A percentile compares a stretch with the other conserved stretches of the same genome.
Conservation (phyloP, 768 basidiomycete genomes). For the Lactifluus volemus region DNA sequence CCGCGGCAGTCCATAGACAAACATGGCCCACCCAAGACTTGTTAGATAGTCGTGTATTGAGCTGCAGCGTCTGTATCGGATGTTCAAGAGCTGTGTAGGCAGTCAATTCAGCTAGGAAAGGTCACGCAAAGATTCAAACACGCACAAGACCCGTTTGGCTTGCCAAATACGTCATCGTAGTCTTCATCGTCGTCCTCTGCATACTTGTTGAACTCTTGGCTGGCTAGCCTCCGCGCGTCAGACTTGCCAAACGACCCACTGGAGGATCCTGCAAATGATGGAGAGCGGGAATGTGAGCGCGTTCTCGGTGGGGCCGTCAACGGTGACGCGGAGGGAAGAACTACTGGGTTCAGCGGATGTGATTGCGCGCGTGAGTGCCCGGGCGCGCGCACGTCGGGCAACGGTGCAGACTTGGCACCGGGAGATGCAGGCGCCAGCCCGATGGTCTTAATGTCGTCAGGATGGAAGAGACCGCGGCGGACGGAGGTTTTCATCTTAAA, state of each 20-base stretch:
- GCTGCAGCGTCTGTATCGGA: slow-evolving; percentile 64
- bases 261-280: slow-evolving; percentile 30
- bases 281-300: slow-evolving; percentile 15
- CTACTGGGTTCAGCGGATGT: slow-evolving; percentile 43
- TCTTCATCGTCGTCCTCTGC: slow-evolving; percentile 85
- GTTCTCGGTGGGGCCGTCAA: slow-evolving; percentile 34
- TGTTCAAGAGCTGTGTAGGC: slow-evolving; percentile 41
- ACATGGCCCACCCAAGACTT: slow-evolving; percentile 67
- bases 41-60: slow-evolving; percentile 81
- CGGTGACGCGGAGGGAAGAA: slow-evolving; percentile 18
- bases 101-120: slow-evolving; percentile 1
- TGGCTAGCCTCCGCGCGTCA: slow-evolving; percentile 47
- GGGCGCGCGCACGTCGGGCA: slow-evolving; percentile 36
- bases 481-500: slow-evolving; percentile 77
- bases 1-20: background rate
- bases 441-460: slow-evolving; percentile 78
- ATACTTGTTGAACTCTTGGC: slow-evolving; percentile 75
- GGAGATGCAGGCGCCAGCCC: slow-evolving; percentile 44
- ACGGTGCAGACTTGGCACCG: slow-evolving; percentile 59
- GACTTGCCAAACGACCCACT: slow-evolving; percentile 57
- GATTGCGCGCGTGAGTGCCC: slow-evolving; percentile 37
- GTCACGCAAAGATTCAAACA: background rate
- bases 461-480: slow-evolving; percentile 76
- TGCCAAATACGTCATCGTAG: slow-evolving; percentile 92
- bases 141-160: slow-evolving; percentile 58